Evolutionary conservation across 345 rosid species (phyloP), one percentile per base, ranked within the genome.

Genomic region (Populus simonii): DNA sequence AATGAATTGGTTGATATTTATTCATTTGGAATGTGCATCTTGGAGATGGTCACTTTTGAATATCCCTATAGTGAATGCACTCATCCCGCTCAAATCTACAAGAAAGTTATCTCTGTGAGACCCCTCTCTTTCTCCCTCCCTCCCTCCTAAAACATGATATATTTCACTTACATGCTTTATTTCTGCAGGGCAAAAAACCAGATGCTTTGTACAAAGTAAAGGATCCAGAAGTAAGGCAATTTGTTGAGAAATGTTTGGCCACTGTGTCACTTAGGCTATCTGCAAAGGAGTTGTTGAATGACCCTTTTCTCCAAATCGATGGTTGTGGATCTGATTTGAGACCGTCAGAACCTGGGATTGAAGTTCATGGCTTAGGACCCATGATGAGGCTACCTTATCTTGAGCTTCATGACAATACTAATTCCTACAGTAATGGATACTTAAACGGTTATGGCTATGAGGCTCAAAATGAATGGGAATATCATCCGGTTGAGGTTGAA

Each of bases 1-100:
- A 94, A 96, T 79, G 98, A 96, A 79, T 78, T 96, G 67, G 99
- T 96, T n/a, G 99, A 96, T 82, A 89, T 94, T 79, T 96, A 96
- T 79, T 91, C 99, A 1, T 96, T 96, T 45, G 99, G 99, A 33
- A 96, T 96, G 99, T 92, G 98, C 90, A 86, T 96, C 66, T 84
- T 96, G 83, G 99, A 96, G 80, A 92, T 94, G 99, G 96, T 96
- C 66, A 94, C 98, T 29, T 91, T 94, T 83, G 99, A 96, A 71
- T 96, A 96, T 78, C 99, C 99, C 0, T 96, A 96, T 76, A 91
- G 97, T 23, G 99, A 96, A 76, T 96, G 99, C 83, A 86, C 84
- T 53, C 93, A 94, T 77, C 93, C 98, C 74, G 99, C 97, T 73
- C 99, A 96, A 85, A 96, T 96, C 84, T 96, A 94, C 90, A 96